Base-by-base conservation (phyloP, 2,329 filamentous ascomycete species). In the Talaromyces sp. region DNA sequence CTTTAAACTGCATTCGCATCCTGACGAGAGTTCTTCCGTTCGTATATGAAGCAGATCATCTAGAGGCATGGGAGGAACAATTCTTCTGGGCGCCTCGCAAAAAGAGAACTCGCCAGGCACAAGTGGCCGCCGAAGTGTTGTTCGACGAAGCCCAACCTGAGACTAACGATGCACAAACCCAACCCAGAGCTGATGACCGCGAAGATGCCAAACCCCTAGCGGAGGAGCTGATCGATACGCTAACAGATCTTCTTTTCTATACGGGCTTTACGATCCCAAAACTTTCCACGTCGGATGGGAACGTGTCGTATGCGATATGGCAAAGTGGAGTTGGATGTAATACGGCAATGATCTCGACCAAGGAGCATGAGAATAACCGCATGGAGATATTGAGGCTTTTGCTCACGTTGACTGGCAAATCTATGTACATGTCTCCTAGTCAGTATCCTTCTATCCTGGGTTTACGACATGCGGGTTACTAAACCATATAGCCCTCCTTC, bases 251-350 rank as follows among this genome's bases (percentile, higher is more conserved):
- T 62, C 84, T 98, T 48, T 99, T 99, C 84, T 97, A 92, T 76
- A 89, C 90, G 9, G 91, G 93, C 63, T 90, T 99, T 72, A 97
- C 94, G 0, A 85, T 97, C 16, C 91, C 94, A 10, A 86, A 84
- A 65, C 85, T 90, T 48, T 84, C 87, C 14, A 84, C 88, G 64
- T 87, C 87, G 62, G 92, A 90, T 73, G 85, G 86, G 68, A 96
- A 95, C 76, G 90, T 97, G 64, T 90, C 90, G 8, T 97, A 95
- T 78, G 90, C 92, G 62, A 98, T 99, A 75, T 99, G 95, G 95
- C 93, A 97, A 80, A 98, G 92, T 74, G 95, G 95, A 57, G 94
- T 99, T 35, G 95, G 95, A 14, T 98, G 94, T 82, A 96, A 97
- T 76, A 91, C 90, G 16, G 87, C 93, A 5, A 88, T 96, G 70